phyloP scores from a whole-genome alignment of 2,329 filamentous ascomycete species.

The Aspergillus eucalypticola region DNA sequence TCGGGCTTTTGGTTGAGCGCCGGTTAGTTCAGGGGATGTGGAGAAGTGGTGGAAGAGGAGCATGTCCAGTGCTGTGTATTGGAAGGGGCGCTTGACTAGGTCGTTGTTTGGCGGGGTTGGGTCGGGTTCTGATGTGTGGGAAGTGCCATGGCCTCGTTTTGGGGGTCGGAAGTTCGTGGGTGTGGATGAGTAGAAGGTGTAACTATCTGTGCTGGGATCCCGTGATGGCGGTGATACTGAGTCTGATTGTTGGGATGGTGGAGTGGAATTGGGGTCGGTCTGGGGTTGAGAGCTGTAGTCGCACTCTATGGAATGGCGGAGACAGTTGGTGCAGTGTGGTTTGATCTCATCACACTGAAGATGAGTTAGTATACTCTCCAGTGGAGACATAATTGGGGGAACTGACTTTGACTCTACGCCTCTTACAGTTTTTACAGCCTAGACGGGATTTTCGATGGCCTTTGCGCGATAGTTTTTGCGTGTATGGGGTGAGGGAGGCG shows the following conservation, averaged over 20 bases:
- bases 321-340: slow-evolving; percentile 15
- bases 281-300: slow-evolving; percentile 4
- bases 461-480: not conserved
- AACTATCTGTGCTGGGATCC: not conserved
- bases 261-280: no score
- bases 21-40: slow-evolving; percentile 12
- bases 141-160: slow-evolving; percentile 4
- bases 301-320: slow-evolving; percentile 15
- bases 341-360: slow-evolving; percentile 14
- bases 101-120: not conserved
- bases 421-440: not conserved
- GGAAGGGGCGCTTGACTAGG: slow-evolving; percentile 9
- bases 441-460: not conserved
- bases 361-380: no score
- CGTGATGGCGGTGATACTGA: no score
- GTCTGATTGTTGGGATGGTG: no score
- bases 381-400: not conserved
- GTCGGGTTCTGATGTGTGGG: not conserved
- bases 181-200: slow-evolving; percentile 12
- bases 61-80: slow-evolving; percentile 18
- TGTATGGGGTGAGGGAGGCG: not conserved
- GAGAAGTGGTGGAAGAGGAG: slow-evolving; percentile 18
- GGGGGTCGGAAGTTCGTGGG: slow-evolving; percentile 11
- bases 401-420: not conserved
- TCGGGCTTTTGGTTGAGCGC: not conserved